phyloP scores from a whole-genome alignment of 257 asterid species.

The Fraxinus americana region DNA sequence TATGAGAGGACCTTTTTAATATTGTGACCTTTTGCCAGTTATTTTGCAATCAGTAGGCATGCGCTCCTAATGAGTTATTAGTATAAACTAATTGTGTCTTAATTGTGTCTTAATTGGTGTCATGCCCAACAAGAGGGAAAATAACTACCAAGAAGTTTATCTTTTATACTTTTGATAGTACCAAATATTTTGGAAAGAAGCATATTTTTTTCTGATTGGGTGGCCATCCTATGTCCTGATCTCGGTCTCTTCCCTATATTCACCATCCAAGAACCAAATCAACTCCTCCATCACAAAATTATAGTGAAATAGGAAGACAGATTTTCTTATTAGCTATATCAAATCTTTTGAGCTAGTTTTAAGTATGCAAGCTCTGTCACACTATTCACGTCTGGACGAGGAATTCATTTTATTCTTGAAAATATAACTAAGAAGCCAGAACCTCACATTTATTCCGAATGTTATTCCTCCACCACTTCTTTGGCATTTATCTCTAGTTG shows the following conservation, averaged over 20 bases:
- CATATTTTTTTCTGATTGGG: slow-evolving; percentile 4
- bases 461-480: background rate
- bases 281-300: background rate
- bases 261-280: slow-evolving; percentile 3
- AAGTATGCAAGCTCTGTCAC: background rate
- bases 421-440: background rate
- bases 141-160: background rate
- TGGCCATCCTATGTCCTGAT: background rate
- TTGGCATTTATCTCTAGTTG: background rate
- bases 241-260: background rate
- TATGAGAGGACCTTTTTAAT: background rate
- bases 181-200: slow-evolving; percentile 4
- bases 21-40: background rate
- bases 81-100: background rate
- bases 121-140: background rate
- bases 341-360: background rate
- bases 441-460: background rate
- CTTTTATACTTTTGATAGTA: background rate
- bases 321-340: background rate
- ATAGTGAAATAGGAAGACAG: background rate
- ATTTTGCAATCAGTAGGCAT: background rate
- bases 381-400: background rate
- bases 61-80: background rate
- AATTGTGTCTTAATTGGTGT: background rate
- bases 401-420: background rate